Evolutionary conservation across 1,284 basidiomycete species (phyloP).

Genomic region (Fistulina hepatica): DNA sequence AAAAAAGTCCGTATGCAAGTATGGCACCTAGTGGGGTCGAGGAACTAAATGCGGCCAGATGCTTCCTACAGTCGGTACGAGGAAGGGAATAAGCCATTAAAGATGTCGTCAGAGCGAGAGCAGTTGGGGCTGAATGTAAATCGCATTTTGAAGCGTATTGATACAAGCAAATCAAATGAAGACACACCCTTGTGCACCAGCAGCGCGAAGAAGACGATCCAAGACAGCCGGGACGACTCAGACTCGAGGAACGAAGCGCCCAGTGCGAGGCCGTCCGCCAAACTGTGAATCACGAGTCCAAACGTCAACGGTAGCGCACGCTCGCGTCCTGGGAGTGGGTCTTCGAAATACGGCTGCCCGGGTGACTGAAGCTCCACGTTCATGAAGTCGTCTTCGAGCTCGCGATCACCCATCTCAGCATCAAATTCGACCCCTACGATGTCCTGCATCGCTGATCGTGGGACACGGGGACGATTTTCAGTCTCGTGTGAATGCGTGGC

Average conservation of each 20-base stretch:
- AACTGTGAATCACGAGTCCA: slow-evolving; percentile 76
- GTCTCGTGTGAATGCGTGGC: slow-evolving; percentile 35
- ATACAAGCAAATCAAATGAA: slow-evolving; percentile 1
- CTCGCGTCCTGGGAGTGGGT: slow-evolving; percentile 15
- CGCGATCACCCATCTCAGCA: slow-evolving; percentile 44
- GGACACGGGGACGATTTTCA: slow-evolving; percentile 11
- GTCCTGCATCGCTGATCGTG: slow-evolving; percentile 1
- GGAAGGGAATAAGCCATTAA: slow-evolving; percentile 67
- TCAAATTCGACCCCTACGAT: slow-evolving; percentile 44
- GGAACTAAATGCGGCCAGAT: slow-evolving; percentile 67
- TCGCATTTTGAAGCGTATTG: neutral
- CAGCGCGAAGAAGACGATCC: slow-evolving; percentile 81
- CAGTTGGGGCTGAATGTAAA: slow-evolving; percentile 59
- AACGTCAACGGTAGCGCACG: slow-evolving; percentile 64
- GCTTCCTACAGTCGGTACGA: slow-evolving; percentile 55
- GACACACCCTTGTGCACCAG: slow-evolving; percentile 76
- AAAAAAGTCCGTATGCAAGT: slow-evolving; percentile 54
- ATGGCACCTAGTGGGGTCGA: slow-evolving; percentile 75
- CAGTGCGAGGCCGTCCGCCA: slow-evolving; percentile 85
- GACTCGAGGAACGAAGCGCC: slow-evolving; percentile 57
- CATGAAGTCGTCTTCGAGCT: slow-evolving; percentile 26
- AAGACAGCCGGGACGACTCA: slow-evolving; percentile 39
- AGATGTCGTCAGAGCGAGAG: slow-evolving; percentile 73
- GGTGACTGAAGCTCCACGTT: slow-evolving; percentile 1
- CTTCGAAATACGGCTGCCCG: slow-evolving; percentile 6